Percentiles rank a stretch among this genome's conserved stretches.
phyloP scores from a whole-genome alignment of 169 alveolate species.

The Fabrea salina region DNA sequence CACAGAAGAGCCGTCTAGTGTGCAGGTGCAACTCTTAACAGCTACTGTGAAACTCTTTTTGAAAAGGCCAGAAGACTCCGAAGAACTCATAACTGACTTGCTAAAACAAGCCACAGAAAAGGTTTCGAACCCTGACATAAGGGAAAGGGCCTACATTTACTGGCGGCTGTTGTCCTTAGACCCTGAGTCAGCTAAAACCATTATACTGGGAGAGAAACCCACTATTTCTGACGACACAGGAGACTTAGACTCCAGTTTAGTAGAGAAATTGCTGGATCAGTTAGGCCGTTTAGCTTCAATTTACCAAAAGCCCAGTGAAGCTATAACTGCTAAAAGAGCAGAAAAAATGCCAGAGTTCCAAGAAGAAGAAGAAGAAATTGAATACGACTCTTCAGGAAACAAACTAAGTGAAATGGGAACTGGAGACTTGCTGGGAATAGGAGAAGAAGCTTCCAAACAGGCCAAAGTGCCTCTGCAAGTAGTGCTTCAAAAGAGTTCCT shows the following conservation, averaged over 20 bases:
- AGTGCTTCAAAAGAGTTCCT: constrained; percentile 32
- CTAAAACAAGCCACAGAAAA: constrained; percentile 92
- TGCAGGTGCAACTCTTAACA: constrained; percentile 90
- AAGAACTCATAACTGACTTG: constrained; percentile 83
- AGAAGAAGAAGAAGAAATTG: constrained; percentile 45
- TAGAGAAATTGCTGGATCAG: constrained; percentile 85
- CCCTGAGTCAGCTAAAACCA: constrained; percentile 93
- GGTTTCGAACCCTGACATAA: constrained; percentile 96
- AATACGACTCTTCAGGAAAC: background rate
- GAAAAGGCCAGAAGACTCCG: constrained; percentile 81
- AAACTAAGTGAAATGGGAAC: background rate
- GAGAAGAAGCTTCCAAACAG: background rate
- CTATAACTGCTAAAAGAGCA: constrained; percentile 66
- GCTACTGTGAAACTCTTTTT: constrained; percentile 92
- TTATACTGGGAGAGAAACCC: constrained; percentile 93
- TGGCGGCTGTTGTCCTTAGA: constrained; percentile 94
- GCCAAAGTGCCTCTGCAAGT: constrained; percentile 31
- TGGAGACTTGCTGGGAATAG: background rate
- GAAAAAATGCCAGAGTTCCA: constrained; percentile 50
- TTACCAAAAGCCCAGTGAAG: constrained; percentile 87
- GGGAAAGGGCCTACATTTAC: constrained; percentile 96
- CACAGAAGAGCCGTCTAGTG: constrained; percentile 87
- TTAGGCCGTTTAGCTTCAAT: constrained; percentile 87
- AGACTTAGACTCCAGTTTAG: constrained; percentile 73
- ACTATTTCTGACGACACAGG: constrained; percentile 80